These are phyloP conservation scores for Capsaspora owczarzaki DNA, from an alignment of 78 protist species.

Conservation along the genomic window DNA sequence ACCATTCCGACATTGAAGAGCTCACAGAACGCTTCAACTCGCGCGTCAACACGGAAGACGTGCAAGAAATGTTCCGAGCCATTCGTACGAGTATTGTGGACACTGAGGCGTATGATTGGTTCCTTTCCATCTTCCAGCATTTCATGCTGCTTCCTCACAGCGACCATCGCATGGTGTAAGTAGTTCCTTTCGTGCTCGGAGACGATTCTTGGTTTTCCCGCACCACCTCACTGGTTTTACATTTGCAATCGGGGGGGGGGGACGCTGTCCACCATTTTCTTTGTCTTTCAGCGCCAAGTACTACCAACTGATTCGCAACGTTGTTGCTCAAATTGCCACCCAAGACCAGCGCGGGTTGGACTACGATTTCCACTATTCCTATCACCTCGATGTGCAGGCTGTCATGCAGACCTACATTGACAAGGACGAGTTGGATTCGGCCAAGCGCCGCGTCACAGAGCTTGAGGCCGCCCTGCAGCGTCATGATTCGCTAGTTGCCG, in stretches of 20 bases:
- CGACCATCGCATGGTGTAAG: neutral
- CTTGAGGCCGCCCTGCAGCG: neutral
- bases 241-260: too few species aligned
- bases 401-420: neutral
- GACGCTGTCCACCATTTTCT: too few species aligned
- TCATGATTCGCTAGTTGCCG: too few species aligned
- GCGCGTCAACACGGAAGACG: neutral
- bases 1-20: neutral
- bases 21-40: neutral
- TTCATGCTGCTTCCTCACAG: neutral
- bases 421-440: neutral
- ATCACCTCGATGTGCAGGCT: neutral
- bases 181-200: too few species aligned
- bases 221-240: too few species aligned
- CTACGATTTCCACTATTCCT: neutral
- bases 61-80: neutral
- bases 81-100: neutral
- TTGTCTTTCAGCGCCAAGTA: slow-evolving; percentile 16
- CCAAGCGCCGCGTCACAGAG: neutral
- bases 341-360: neutral
- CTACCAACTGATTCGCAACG: neutral
- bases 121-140: slow-evolving; percentile 9
- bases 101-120: neutral
- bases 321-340: neutral
- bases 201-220: too few species aligned